A percentile compares a stretch with the other conserved stretches of the same genome.
These are phyloP conservation scores for Dioscorea cayenensis DNA, from an alignment of 116 monocot species.

Conservation along the genomic window DNA sequence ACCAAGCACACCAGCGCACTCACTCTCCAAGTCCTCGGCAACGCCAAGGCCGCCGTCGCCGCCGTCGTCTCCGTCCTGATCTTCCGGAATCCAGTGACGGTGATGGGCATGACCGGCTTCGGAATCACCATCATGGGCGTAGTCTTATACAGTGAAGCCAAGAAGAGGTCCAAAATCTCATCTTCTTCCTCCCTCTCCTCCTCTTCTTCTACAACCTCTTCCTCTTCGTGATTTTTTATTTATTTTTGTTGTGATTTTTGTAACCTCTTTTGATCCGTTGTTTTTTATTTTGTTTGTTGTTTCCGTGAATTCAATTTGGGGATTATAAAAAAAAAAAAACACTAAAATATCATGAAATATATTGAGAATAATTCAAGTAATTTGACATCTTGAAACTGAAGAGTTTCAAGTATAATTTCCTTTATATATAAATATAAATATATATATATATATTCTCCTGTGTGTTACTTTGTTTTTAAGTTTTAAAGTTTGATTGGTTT, in stretches of 20 bases:
- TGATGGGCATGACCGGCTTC: slow-evolving; percentile 77
- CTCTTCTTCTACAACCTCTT: background rate
- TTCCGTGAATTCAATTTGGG: too few species aligned
- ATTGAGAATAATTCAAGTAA: too few species aligned
- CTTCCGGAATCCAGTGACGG: slow-evolving; percentile 78
- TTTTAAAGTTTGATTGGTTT: too few species aligned
- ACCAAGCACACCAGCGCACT: slow-evolving; percentile 93
- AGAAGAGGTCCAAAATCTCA: slow-evolving; percentile 44
- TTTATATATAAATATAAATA: too few species aligned
- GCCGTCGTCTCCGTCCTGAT: slow-evolving; percentile 83
- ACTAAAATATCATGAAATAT: too few species aligned
- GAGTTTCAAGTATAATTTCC: too few species aligned
- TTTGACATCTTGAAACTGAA: too few species aligned
- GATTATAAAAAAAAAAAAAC: too few species aligned
- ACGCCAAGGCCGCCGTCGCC: slow-evolving; percentile 91
- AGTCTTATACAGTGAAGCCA: slow-evolving; percentile 87
- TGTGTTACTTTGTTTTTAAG: too few species aligned
- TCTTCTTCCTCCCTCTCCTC: background rate
- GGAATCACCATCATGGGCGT: slow-evolving; percentile 79
- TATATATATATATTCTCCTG: too few species aligned
- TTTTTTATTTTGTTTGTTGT: background rate
- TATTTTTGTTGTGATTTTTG: slow-evolving; percentile 1
- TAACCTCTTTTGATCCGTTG: background rate
- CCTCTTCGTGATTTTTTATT: background rate
- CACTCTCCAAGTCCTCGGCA: slow-evolving; percentile 87